A percentile compares a stretch with the other conserved stretches of the same genome.
Evolutionary conservation across 768 basidiomycete genomes (phyloP).

Genomic region (Asterophora parasitica): DNA sequence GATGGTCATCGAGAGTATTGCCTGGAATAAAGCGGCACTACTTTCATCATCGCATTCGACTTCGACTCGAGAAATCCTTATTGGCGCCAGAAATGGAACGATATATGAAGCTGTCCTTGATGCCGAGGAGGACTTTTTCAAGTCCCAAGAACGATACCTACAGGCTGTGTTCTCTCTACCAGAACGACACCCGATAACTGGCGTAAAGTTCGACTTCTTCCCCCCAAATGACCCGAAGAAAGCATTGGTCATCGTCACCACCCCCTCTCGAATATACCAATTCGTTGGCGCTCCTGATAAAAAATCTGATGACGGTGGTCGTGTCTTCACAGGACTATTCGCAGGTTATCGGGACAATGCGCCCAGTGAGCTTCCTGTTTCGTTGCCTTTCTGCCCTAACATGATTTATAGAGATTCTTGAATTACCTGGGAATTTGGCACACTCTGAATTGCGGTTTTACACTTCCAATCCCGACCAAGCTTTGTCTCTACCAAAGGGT

Average conservation of each 20-base stretch:
- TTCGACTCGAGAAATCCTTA: slow-evolving; percentile 79
- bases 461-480: slow-evolving; percentile 65
- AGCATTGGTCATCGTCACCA: slow-evolving; percentile 75
- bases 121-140: slow-evolving; percentile 89
- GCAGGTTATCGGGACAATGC: slow-evolving; percentile 66
- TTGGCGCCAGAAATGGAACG: slow-evolving; percentile 80
- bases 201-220: slow-evolving; percentile 77
- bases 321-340: slow-evolving; percentile 73
- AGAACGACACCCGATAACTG: slow-evolving; percentile 79
- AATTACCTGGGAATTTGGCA: slow-evolving; percentile 75
- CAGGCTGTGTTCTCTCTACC: slow-evolving; percentile 72
- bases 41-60: slow-evolving; percentile 62
- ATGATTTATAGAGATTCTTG: slow-evolving; percentile 67
- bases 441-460: slow-evolving; percentile 81
- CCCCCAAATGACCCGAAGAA: slow-evolving; percentile 57
- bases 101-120: slow-evolving; percentile 89
- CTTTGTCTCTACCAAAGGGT: slow-evolving; percentile 60
- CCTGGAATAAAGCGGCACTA: slow-evolving; percentile 78
- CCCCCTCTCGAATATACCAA: slow-evolving; percentile 86
- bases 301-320: slow-evolving; percentile 68
- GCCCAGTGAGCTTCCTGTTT: slow-evolving; percentile 55
- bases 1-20: slow-evolving; percentile 85
- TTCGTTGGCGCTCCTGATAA: slow-evolving; percentile 68
- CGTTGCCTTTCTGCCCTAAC: neutral
- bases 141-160: slow-evolving; percentile 77